A percentile compares a stretch with the other conserved stretches of the same genome.
phyloP scores from a whole-genome alignment of 169 alveolate genomes.

The Condylostoma magnum region DNA sequence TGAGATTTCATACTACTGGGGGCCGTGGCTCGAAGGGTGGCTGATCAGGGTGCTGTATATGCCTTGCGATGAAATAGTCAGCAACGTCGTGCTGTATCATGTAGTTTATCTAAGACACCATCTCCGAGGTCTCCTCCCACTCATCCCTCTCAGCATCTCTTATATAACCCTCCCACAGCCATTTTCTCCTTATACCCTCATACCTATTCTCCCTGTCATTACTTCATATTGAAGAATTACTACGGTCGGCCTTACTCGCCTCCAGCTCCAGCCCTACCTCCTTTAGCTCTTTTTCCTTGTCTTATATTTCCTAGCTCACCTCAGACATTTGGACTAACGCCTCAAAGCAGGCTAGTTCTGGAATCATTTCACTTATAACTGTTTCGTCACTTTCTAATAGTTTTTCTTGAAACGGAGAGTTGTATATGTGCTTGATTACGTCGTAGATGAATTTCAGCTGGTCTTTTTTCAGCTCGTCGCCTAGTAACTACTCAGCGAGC shows the following conservation, averaged over 20 bases:
- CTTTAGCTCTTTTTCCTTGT: slow-evolving; percentile 3
- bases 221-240: slow-evolving; percentile 1
- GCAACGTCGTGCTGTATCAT: slow-evolving; percentile 30
- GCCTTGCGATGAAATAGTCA: slow-evolving; percentile 20
- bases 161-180: slow-evolving; percentile 30
- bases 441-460: slow-evolving; percentile 25
- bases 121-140: slow-evolving; percentile 15
- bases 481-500: slow-evolving; percentile 18
- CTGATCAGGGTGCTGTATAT: not conserved
- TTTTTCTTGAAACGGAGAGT: not conserved
- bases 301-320: slow-evolving; percentile 6
- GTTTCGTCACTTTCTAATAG: not conserved
- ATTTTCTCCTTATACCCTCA: slow-evolving; percentile 15
- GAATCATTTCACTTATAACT: not conserved
- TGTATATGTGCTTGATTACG: not conserved
- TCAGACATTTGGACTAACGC: slow-evolving; percentile 31
- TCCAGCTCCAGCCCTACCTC: slow-evolving; percentile 32
- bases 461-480: slow-evolving; percentile 19
- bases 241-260: slow-evolving; percentile 3
- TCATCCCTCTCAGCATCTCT: slow-evolving; percentile 10
- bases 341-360: slow-evolving; percentile 22
- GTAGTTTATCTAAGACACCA: slow-evolving; percentile 5
- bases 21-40: slow-evolving; percentile 6
- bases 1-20: slow-evolving; percentile 1
- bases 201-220: slow-evolving; percentile 24